Conservation (phyloP, 2,329 filamentous ascomycete species). For the Ascosphaera apis region DNA sequence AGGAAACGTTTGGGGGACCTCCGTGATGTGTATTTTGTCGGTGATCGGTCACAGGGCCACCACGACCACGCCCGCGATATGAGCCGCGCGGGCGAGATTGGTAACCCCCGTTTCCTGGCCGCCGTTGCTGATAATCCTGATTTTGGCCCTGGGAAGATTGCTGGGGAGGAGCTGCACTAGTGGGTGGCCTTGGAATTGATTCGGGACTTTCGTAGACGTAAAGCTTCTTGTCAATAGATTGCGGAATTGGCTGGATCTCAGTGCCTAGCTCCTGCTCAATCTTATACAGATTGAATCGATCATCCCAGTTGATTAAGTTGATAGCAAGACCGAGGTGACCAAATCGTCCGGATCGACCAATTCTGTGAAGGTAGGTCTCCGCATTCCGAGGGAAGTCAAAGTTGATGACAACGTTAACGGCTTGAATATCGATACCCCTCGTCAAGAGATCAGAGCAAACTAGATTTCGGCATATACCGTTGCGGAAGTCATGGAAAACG, state of each 20-base stretch:
- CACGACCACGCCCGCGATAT: constrained; percentile 21
- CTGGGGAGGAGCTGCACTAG: constrained; percentile 23
- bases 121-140: constrained; percentile 2
- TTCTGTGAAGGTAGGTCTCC: constrained; percentile 94
- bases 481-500: constrained; percentile 97
- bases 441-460: constrained; percentile 95
- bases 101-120: constrained; percentile 10
- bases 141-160: constrained; percentile 5
- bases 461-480: constrained; percentile 90
- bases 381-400: constrained; percentile 99
- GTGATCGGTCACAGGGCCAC: constrained; percentile 13
- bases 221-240: constrained; percentile 85
- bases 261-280: constrained; percentile 95
- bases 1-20: not conserved
- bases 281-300: constrained; percentile 95
- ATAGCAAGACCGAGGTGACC: constrained; percentile 94
- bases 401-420: constrained; percentile 98
- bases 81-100: constrained; percentile 16
- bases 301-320: constrained; percentile 98
- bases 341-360: constrained; percentile 90
- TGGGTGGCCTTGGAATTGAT: constrained; percentile 66
- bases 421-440: constrained; percentile 97
- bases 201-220: constrained; percentile 97
- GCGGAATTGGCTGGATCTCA: constrained; percentile 90
- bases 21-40: constrained; percentile 10